A percentile compares a stretch with the other conserved stretches of the same genome.
phyloP scores from a whole-genome alignment of 495 filamentous ascomycete species.

The Friedmanniomyces endolithicus region DNA sequence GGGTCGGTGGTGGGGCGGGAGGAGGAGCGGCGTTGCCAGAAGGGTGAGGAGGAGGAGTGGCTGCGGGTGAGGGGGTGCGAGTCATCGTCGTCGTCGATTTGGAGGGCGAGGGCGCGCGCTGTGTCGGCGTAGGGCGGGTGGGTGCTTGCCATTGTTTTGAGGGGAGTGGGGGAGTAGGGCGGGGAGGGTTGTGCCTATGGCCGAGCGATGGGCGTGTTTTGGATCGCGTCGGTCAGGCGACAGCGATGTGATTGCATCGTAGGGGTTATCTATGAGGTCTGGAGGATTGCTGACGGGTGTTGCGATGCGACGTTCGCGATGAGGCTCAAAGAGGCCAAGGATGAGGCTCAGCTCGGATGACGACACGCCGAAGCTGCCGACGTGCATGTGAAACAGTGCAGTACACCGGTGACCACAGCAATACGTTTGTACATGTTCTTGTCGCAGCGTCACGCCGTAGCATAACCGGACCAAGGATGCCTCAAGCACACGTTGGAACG shows the following conservation, averaged over 20 bases:
- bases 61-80: conserved; percentile 20
- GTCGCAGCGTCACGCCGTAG: too few relatives aligned
- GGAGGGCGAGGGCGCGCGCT: conserved; percentile 52
- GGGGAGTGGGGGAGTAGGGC: not conserved
- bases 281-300: not conserved
- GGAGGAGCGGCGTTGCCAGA: conserved; percentile 26
- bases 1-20: conserved; percentile 34
- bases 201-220: not conserved
- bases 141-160: not conserved
- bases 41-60: not conserved
- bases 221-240: not conserved
- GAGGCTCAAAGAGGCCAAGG: too few relatives aligned
- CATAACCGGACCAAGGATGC: too few relatives aligned
- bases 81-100: conserved; percentile 33
- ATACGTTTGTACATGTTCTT: too few relatives aligned
- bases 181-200: not conserved
- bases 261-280: not conserved
- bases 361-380: too few relatives aligned
- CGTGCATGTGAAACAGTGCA: too few relatives aligned
- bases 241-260: not conserved
- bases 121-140: conserved; percentile 41
- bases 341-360: too few relatives aligned
- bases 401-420: too few relatives aligned
- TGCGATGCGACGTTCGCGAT: too few relatives aligned
- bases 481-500: too few relatives aligned